Evolutionary conservation across 2,329 filamentous ascomycete species (phyloP).

Genomic region (Fusarium tupiense): DNA sequence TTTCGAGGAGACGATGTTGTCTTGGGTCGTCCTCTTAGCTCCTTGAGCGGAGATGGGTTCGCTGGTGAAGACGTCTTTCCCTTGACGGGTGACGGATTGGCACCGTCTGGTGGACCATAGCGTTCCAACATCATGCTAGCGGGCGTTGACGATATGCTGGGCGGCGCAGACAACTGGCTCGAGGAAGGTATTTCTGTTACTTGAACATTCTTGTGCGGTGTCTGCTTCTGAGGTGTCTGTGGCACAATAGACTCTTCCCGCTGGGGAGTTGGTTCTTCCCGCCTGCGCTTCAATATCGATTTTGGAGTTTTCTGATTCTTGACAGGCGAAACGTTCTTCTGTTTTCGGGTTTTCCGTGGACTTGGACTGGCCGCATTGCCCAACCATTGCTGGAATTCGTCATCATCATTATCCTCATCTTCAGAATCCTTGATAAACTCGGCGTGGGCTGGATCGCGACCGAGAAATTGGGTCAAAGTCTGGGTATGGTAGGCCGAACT

Average conservation of each 20-base stretch:
- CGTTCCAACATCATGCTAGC: constrained; percentile 53
- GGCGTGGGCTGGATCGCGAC: constrained; percentile 24
- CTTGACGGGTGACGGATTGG: constrained; percentile 52
- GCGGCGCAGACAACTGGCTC: constrained; percentile 49
- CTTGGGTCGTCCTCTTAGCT: constrained; percentile 36
- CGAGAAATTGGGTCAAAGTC: constrained; percentile 54
- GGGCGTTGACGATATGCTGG: constrained; percentile 52
- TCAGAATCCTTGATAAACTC: constrained; percentile 52
- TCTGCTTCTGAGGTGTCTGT: constrained; percentile 55
- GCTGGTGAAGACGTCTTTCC: constrained; percentile 45
- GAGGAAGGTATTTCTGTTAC: constrained; percentile 58
- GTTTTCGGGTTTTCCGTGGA: constrained; percentile 18
- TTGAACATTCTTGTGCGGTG: constrained; percentile 47
- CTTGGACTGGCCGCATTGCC: constrained; percentile 44
- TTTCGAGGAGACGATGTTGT: constrained; percentile 29
- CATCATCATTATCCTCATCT: constrained; percentile 46
- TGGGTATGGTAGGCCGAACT: constrained; percentile 53
- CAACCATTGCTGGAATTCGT: constrained; percentile 49
- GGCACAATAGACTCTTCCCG: constrained; percentile 52
- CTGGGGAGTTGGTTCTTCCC: neutral
- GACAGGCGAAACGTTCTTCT: constrained; percentile 9
- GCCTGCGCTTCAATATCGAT: constrained; percentile 26
- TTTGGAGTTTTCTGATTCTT: constrained; percentile 30
- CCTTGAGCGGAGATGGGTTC: constrained; percentile 33
- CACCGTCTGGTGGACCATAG: constrained; percentile 48